Evolutionary conservation across 2,329 filamentous ascomycete species (phyloP).

Genomic region (Hymenoscyphus linearis): DNA sequence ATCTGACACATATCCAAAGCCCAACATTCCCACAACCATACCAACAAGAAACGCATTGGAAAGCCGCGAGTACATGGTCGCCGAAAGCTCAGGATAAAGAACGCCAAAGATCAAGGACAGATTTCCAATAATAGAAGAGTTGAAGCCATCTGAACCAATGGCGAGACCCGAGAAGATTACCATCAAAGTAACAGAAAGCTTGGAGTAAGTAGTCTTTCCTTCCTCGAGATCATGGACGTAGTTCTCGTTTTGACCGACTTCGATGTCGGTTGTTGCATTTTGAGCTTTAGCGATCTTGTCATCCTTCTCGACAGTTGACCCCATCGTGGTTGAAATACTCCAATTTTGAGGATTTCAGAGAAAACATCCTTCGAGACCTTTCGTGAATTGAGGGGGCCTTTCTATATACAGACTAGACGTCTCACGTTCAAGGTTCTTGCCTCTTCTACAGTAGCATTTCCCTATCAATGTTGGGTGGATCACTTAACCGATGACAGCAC

Average conservation of each 20-base stretch:
- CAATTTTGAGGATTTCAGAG: neutral
- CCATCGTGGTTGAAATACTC: neutral
- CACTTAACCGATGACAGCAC: neutral
- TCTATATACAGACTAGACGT: neutral
- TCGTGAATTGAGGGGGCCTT: neutral
- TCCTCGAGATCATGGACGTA: neutral
- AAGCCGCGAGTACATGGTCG: constrained; percentile 43
- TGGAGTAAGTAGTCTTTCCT: constrained; percentile 32
- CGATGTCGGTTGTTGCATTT: constrained; percentile 5
- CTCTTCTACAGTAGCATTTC: neutral
- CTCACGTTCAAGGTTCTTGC: neutral
- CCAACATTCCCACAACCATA: constrained; percentile 50
- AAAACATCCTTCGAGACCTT: neutral
- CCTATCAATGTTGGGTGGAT: neutral
- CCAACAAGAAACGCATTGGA: constrained; percentile 52
- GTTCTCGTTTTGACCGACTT: constrained; percentile 1
- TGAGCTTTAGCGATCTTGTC: constrained; percentile 1
- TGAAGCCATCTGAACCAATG: constrained; percentile 42
- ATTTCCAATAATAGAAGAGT: constrained; percentile 42
- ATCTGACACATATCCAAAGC: constrained; percentile 47
- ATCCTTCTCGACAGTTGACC: neutral
- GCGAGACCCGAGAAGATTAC: constrained; percentile 42
- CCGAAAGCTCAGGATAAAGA: constrained; percentile 41
- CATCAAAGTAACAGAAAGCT: constrained; percentile 39
- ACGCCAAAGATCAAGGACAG: constrained; percentile 37